Evolutionary conservation across 129 eudicot genomes (phyloP), one percentile per base, ranked within the genome.

Genomic region (Arctium minus): DNA sequence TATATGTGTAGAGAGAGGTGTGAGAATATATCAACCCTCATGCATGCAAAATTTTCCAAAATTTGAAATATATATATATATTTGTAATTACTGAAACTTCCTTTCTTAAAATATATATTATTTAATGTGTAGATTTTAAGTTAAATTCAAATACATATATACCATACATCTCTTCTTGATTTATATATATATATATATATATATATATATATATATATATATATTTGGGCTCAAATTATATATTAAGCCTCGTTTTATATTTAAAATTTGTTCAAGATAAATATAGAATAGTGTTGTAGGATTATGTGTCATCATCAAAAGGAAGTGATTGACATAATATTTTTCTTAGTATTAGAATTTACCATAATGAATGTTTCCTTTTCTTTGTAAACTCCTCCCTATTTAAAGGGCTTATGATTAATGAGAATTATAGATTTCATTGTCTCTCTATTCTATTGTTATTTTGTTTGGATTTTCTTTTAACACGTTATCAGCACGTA

Each of bases 61-160:
- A 35, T 46, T 27, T 70, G 78, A 78, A 77, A 53, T 77, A 77
- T 22, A 22, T 78, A 53, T 77, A 77, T 22, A 22, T 78, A 83
- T 83, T 33, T 37, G 86, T 71, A 76, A 76, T 76, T 83, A 75
- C 31, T 68, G 56, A 68, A 11, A 83, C 62, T 83, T 82, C 62
- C 78, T 83, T 82, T 71, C 78, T 77, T 77, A 83, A 77, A 81
- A 83, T 84, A 84, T 84, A 84, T 84, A 79, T 64, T 80, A 84
- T 78, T 84, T 11, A 84, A 83, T 77, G 82, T 62, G 35, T 33
- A 84, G 46, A 75, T 73, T 72, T 79, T 79, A 78, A 60, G 60
- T 62, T 78, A 33, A 82, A 69, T 71, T 62, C 33, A 65, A 70
- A 80, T 80, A 8, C 29, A 39, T n/a, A n/a, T n/a, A n/a, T 70